Evolutionary conservation across 345 rosid species (phyloP).

Genomic region (Salix suchowensis): DNA sequence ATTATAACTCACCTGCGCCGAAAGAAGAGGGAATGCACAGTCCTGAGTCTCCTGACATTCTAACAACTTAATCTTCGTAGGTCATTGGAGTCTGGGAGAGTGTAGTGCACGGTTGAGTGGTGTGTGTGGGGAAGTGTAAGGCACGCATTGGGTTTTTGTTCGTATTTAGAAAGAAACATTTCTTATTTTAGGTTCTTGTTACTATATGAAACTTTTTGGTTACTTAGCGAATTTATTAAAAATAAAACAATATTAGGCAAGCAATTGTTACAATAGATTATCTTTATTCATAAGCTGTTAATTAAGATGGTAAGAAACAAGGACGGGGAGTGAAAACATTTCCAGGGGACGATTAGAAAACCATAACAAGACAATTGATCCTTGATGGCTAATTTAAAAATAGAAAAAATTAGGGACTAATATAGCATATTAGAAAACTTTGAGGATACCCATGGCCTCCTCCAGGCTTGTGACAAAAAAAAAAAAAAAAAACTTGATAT

Average conservation of each 20-base stretch:
- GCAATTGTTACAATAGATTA: not conserved
- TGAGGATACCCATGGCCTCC: no score
- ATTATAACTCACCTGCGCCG: constrained; percentile 14
- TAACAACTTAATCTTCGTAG: not conserved
- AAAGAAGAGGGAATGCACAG: not conserved
- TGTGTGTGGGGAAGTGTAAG: not conserved
- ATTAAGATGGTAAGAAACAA: no score
- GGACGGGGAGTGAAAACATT: no score
- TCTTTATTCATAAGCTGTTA: no score
- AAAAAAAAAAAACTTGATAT: no score
- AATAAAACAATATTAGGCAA: not conserved
- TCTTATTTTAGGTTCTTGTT: not conserved
- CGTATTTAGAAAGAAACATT: not conserved
- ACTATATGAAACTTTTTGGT: not conserved
- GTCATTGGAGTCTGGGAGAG: not conserved
- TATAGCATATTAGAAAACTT: no score
- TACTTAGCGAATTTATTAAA: not conserved
- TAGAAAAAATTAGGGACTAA: no score
- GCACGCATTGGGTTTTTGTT: not conserved
- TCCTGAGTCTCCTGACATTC: not conserved
- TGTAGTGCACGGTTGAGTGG: not conserved
- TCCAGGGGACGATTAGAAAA: no score
- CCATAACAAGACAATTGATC: no score
- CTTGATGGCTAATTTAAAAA: no score
- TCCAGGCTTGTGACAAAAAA: no score